A percentile compares a stretch with the other conserved stretches of the same genome.
Evolutionary conservation across 331 rosid genomes (phyloP).

Genomic region (Pyrus hybrid): DNA sequence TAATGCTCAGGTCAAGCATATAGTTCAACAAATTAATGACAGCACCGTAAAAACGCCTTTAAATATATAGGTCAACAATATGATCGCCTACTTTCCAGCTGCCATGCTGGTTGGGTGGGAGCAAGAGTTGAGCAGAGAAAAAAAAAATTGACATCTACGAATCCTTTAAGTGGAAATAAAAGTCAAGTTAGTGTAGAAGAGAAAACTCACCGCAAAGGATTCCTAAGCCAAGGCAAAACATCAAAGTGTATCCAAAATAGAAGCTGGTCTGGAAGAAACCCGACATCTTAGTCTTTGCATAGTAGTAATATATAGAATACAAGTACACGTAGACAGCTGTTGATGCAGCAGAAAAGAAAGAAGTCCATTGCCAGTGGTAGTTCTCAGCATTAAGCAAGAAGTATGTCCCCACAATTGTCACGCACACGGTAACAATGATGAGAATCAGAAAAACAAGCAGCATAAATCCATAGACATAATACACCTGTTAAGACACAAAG

Average conservation of each 20-base stretch:
- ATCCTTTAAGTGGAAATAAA: not conserved
- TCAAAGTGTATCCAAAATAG: slow-evolving; percentile 95
- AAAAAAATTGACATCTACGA: not conserved
- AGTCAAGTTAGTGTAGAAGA: not conserved
- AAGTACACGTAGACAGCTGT: slow-evolving; percentile 91
- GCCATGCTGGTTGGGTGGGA: not conserved
- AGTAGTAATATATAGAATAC: slow-evolving; percentile 87
- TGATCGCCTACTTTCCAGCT: not conserved
- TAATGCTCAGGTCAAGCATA: not conserved
- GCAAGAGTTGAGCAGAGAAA: not conserved
- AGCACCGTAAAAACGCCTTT: not conserved
- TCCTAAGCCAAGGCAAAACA: slow-evolving; percentile 98
- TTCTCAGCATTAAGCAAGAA: slow-evolving; percentile 97
- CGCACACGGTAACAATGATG: slow-evolving; percentile 85
- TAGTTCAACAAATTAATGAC: not conserved
- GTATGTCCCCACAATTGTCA: slow-evolving; percentile 96
- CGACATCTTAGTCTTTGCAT: slow-evolving; percentile 98
- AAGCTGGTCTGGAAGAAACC: slow-evolving; percentile 99
- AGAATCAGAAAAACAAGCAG: slow-evolving; percentile 91
- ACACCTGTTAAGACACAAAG: slow-evolving; percentile 63
- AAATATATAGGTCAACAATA: not conserved
- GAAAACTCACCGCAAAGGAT: slow-evolving; percentile 85
- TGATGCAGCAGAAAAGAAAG: slow-evolving; percentile 98
- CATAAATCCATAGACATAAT: slow-evolving; percentile 98
- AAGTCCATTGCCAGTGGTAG: slow-evolving; percentile 99